Percentiles rank a stretch among this genome's conserved stretches.
phyloP scores from a whole-genome alignment of 2,329 filamentous ascomycete species.

The Cladosporium sp. region DNA sequence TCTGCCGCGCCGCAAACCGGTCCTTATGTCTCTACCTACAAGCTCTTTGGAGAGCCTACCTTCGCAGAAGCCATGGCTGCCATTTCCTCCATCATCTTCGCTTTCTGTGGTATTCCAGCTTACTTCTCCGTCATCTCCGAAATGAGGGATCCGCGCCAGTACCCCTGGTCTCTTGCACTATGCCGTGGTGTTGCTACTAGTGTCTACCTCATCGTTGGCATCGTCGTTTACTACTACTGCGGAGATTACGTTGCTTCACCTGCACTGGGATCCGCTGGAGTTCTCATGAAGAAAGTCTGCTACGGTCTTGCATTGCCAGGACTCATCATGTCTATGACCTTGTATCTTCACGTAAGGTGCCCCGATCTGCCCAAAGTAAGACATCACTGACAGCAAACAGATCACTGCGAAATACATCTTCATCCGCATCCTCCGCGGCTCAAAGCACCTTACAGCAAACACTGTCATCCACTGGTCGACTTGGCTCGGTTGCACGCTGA shows the following conservation, averaged over 20 bases:
- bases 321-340: conserved; percentile 22
- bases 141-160: conserved; percentile 35
- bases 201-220: conserved; percentile 36
- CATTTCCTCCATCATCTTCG: conserved; percentile 32
- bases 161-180: conserved; percentile 31
- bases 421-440: conserved; percentile 24
- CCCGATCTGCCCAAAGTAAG: not conserved
- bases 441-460: conserved; percentile 21
- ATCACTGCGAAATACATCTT: conserved; percentile 27
- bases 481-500: conserved; percentile 19
- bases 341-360: conserved; percentile 18
- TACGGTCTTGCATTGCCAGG: conserved; percentile 36
- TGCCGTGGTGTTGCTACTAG: conserved; percentile 19
- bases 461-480: conserved; percentile 15
- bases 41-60: conserved; percentile 19
- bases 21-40: conserved; percentile 27
- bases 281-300: conserved; percentile 41
- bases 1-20: conserved; percentile 30
- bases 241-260: conserved; percentile 46
- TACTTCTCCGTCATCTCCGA: conserved; percentile 38
- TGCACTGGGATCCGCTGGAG: conserved; percentile 44
- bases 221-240: conserved; percentile 46
- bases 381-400: not conserved
- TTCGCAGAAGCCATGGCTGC: conserved; percentile 15
- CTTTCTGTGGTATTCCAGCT: conserved; percentile 35